phyloP scores from a whole-genome alignment of 2,329 filamentous ascomycete genomes.

The Lachnellula cervina region DNA sequence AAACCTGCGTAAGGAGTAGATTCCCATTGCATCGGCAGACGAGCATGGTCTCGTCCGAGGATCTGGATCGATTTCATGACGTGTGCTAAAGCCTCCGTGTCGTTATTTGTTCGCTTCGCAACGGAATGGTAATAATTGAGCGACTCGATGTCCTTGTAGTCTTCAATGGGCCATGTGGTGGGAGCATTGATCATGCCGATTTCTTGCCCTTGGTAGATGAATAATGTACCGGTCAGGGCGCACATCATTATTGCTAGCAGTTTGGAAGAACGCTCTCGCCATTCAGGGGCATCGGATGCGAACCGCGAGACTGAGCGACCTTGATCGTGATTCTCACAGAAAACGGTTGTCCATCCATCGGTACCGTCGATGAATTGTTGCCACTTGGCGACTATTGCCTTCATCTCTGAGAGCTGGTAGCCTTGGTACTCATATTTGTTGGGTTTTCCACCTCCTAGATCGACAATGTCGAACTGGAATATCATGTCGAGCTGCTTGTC shows the following conservation, averaged over 20 bases:
- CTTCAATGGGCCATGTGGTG: constrained; percentile 44
- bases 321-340: constrained; percentile 61
- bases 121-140: constrained; percentile 46
- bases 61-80: constrained; percentile 50
- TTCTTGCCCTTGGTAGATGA: constrained; percentile 57
- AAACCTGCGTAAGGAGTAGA: constrained; percentile 55
- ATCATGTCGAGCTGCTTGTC: constrained; percentile 64
- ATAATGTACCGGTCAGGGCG: constrained; percentile 49
- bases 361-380: constrained; percentile 48
- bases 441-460: constrained; percentile 52
- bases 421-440: constrained; percentile 45
- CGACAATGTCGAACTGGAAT: constrained; percentile 62
- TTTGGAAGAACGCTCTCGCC: constrained; percentile 36
- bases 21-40: constrained; percentile 67
- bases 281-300: constrained; percentile 26
- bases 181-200: constrained; percentile 57
- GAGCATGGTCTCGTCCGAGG: constrained; percentile 60
- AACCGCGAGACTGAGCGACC: constrained; percentile 51
- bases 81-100: constrained; percentile 38
- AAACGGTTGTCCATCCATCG: constrained; percentile 55
- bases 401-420: constrained; percentile 45
- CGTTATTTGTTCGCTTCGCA: constrained; percentile 32
- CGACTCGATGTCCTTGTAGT: constrained; percentile 46
- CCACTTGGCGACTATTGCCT: constrained; percentile 43
- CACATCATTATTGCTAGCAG: constrained; percentile 48